Percentiles rank a stretch among this genome's conserved stretches.
Evolutionary conservation across 169 alveolate genomes (phyloP).

Genomic region (Plasmodium vivax): DNA sequence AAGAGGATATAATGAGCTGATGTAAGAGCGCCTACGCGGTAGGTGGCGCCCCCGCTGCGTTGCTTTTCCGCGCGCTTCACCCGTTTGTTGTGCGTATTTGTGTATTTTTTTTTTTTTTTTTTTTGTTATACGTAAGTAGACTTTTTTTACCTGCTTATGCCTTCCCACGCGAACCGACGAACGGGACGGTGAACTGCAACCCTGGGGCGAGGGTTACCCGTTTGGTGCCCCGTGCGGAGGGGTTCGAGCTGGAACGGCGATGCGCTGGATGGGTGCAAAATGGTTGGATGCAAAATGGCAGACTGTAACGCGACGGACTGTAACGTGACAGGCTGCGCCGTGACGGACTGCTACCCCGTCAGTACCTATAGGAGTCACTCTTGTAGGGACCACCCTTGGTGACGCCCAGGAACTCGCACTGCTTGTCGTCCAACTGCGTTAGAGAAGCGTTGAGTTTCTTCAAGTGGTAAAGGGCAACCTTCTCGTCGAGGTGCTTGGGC

Average conservation of each 20-base stretch:
- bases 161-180: neutral
- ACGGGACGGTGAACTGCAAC: neutral
- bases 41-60: neutral
- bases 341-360: neutral
- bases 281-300: neutral
- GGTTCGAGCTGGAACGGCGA: neutral
- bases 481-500: constrained; percentile 97
- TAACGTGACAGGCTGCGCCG: too few relatives aligned
- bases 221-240: neutral
- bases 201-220: neutral
- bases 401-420: constrained; percentile 95
- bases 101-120: too few relatives aligned
- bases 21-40: neutral
- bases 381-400: constrained; percentile 96
- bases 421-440: constrained; percentile 92
- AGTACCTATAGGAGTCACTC: constrained; percentile 94
- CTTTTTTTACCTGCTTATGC: neutral
- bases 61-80: neutral
- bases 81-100: neutral
- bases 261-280: neutral
- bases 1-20: neutral
- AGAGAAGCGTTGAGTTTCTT: constrained; percentile 94
- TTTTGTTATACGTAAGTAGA: neutral
- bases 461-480: constrained; percentile 97
- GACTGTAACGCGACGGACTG: neutral